phyloP scores from a whole-genome alignment of 257 asterid species.

The Nicotiana attenuata region DNA sequence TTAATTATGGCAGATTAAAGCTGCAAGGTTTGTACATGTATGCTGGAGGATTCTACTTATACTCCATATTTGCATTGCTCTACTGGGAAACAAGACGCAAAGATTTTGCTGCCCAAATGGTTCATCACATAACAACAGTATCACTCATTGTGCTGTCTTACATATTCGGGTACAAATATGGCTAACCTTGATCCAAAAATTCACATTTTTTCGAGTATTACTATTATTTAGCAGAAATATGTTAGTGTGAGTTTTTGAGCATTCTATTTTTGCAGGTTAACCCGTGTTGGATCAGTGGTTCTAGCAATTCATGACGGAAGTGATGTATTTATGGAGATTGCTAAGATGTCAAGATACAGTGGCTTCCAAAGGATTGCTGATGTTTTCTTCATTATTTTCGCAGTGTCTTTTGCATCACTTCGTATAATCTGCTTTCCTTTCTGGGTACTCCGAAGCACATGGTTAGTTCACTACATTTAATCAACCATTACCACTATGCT shows the following conservation, averaged over 20 bases:
- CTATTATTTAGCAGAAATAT: background rate
- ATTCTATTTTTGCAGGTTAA: conserved; percentile 11
- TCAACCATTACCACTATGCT: too few species aligned
- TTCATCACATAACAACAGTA: conserved; percentile 29
- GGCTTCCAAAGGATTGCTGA: conserved; percentile 20
- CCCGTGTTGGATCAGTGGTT: conserved; percentile 29
- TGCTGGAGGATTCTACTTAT: conserved; percentile 32
- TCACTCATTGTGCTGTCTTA: conserved; percentile 23
- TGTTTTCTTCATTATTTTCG: conserved; percentile 23
- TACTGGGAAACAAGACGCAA: conserved; percentile 32
- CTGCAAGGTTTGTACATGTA: conserved; percentile 32
- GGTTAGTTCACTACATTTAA: conserved; percentile 9
- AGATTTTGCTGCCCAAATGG: conserved; percentile 22
- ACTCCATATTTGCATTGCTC: conserved; percentile 28
- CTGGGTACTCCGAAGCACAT: conserved; percentile 28
- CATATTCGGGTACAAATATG: conserved; percentile 16
- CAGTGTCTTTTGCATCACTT: conserved; percentile 17
- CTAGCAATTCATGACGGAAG: conserved; percentile 34
- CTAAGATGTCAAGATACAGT: conserved; percentile 31
- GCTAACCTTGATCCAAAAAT: too few species aligned
- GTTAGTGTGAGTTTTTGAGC: background rate
- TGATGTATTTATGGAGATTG: conserved; percentile 34
- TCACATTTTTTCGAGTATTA: background rate
- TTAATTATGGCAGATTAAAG: conserved; percentile 17
- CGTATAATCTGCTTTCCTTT: conserved; percentile 28